Evolutionary conservation across 352 stramenopile genomes (phyloP), one percentile per base, ranked within the genome.

Genomic region (Globisporangium cystogenes): DNA sequence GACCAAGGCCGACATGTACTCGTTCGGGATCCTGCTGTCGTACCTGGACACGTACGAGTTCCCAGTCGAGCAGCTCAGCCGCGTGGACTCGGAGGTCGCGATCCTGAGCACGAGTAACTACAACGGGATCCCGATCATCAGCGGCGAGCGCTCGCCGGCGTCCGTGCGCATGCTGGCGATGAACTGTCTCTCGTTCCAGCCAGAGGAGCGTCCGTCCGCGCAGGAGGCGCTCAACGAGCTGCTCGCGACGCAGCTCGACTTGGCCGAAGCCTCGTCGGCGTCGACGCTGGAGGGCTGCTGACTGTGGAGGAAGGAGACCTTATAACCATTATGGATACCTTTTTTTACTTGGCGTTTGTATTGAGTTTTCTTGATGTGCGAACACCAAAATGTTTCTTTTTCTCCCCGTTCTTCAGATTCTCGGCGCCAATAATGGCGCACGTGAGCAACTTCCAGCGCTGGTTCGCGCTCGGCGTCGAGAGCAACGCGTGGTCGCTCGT

Each of bases 1-100:
- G 20, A 64, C 68, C 15, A 73, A 74, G 47, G 61, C 68, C 0
- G 68, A 77, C 47, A 70, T 77, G 36, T 77, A 77, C 53, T 77
- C 68, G 40, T 70, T 77, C 23, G 68, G 68, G 11, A 59, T 77
- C 15, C 45, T 77, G 35, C 57, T 77, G 20, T 48, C 65, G 23
- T 67, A 77, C 23, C 44, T 77, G 18, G 67, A 63, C 11, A 62
- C 60, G 37, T 77, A 77, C 46, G 68, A 77, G 20, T 77, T 63
- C 39, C 60, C 63, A 1, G 65, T 68, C 16, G 65, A 60, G 15
- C 50, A 61, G 21, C 68, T 70, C 37, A 58, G 56, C 0, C 64
- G 70, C 24, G 70, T 77, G 54, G 68, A 77, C 49, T 71, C 63
- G 18, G 68, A 77, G 11, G 60, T 74, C 7, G 65, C 68, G 3